These are phyloP conservation scores for Conticribra guillardii DNA, from an alignment of 108 stramenopile species.

Conservation along the genomic window DNA sequence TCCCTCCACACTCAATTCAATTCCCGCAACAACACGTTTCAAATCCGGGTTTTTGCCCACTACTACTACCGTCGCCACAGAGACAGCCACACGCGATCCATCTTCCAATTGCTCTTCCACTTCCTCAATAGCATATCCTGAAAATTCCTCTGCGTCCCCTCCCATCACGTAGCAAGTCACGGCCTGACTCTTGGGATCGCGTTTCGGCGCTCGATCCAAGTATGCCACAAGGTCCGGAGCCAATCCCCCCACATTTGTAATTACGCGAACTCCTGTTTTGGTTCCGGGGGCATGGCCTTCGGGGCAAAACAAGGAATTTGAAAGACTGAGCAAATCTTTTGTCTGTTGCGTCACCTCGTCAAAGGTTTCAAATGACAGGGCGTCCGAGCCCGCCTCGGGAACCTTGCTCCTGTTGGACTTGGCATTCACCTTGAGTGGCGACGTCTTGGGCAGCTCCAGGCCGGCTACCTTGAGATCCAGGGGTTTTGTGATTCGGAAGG, in stretches of 20 bases:
- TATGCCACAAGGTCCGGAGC: conserved; percentile 79
- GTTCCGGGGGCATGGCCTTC: conserved; percentile 87
- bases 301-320: conserved; percentile 77
- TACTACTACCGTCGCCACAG: conserved; percentile 82
- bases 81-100: conserved; percentile 67
- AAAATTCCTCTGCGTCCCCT: conserved; percentile 62
- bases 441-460: conserved; percentile 56
- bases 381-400: conserved; percentile 81
- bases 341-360: conserved; percentile 72
- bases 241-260: conserved; percentile 65
- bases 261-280: conserved; percentile 74
- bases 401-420: conserved; percentile 49
- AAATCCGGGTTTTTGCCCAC: conserved; percentile 62
- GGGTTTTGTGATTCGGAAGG: conserved; percentile 89
- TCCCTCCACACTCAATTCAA: conserved; percentile 81
- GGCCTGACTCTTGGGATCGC: conserved; percentile 62
- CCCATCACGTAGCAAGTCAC: conserved; percentile 82
- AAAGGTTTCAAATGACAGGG: conserved; percentile 75
- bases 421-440: conserved; percentile 69
- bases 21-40: conserved; percentile 73
- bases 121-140: conserved; percentile 88
- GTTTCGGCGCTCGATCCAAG: conserved; percentile 79
- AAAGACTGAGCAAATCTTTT: conserved; percentile 69
- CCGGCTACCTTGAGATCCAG: conserved; percentile 84
- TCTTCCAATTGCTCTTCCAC: conserved; percentile 62